These are phyloP conservation scores for Cladophialophora chaetospira DNA, from an alignment of 2,329 filamentous ascomycete genomes.

Conservation along the genomic window DNA sequence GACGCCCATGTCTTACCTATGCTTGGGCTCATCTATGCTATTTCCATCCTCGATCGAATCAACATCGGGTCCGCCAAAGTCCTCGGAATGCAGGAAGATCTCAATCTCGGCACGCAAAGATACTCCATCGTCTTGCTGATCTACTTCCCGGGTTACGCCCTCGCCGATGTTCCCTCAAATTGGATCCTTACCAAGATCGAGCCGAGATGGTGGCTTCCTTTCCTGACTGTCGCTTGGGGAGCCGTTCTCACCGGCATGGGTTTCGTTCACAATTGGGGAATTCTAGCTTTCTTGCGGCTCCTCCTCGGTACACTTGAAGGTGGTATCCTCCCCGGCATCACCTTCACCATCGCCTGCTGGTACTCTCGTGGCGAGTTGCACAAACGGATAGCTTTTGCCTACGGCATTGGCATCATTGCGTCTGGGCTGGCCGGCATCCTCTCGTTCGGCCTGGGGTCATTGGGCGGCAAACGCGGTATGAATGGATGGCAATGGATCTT, in stretches of 20 bases:
- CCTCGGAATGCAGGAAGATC: conserved; percentile 21
- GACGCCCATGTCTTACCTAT: conserved; percentile 15
- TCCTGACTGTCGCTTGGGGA: conserved; percentile 12
- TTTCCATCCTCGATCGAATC: conserved; percentile 23
- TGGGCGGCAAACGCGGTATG: conserved; percentile 11
- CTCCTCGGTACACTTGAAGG: conserved; percentile 19
- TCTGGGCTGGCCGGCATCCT: conserved; percentile 60
- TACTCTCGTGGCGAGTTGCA: conserved; percentile 43
- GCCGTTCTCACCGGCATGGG: conserved; percentile 13
- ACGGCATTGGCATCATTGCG: conserved; percentile 37
- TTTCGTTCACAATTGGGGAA: conserved; percentile 17
- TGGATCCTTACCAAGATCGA: conserved; percentile 18
- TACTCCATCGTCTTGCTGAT: conserved; percentile 20
- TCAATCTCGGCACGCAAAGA: conserved; percentile 1
- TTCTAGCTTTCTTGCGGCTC: conserved; percentile 10
- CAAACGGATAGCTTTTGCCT: conserved; percentile 37
- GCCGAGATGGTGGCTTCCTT: conserved; percentile 12
- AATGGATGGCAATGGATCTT: conserved; percentile 21
- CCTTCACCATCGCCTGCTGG: conserved; percentile 29
- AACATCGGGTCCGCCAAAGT: conserved; percentile 22
- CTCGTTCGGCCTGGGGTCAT: conserved; percentile 59
- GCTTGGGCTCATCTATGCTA: conserved; percentile 10
- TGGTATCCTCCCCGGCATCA: conserved; percentile 17
- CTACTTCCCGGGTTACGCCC: conserved; percentile 16
- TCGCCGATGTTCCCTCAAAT: conserved; percentile 15